Percentiles rank a stretch among this genome's conserved stretches.
Conservation (phyloP, 192 early-diverging fungal species). For the Backusella tarrabulga region DNA sequence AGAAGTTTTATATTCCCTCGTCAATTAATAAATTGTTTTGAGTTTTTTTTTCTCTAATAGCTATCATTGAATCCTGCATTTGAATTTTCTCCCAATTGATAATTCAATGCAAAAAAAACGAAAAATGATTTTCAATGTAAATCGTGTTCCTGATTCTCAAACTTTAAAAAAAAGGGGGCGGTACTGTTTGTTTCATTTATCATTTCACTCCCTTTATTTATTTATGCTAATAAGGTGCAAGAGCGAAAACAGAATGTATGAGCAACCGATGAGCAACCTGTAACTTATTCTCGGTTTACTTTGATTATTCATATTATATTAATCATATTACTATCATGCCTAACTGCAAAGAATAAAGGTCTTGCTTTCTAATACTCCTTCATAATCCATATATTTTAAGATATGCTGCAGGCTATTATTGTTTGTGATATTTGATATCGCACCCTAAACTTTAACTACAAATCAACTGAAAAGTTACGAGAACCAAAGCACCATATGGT, state of each 20-base stretch:
- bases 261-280: background rate
- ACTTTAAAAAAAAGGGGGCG: background rate
- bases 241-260: background rate
- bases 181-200: background rate
- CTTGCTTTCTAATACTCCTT: background rate
- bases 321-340: background rate
- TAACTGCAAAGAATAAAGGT: background rate
- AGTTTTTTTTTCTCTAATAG: background rate
- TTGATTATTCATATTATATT: background rate
- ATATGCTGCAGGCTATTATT: background rate
- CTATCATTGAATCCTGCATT: background rate
- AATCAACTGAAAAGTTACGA: too few species aligned
- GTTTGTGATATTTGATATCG: background rate
- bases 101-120: background rate
- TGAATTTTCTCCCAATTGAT: background rate
- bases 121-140: background rate
- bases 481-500: too few species aligned
- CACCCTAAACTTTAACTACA: too few species aligned
- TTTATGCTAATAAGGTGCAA: background rate
- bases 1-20: background rate
- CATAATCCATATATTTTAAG: background rate
- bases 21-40: background rate
- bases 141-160: slow-evolving; percentile 1
- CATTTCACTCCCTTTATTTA: background rate
- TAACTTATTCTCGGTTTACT: background rate